These are phyloP conservation scores for Penicillium salamii DNA, from an alignment of 495 filamentous ascomycete species.

Conservation along the genomic window DNA sequence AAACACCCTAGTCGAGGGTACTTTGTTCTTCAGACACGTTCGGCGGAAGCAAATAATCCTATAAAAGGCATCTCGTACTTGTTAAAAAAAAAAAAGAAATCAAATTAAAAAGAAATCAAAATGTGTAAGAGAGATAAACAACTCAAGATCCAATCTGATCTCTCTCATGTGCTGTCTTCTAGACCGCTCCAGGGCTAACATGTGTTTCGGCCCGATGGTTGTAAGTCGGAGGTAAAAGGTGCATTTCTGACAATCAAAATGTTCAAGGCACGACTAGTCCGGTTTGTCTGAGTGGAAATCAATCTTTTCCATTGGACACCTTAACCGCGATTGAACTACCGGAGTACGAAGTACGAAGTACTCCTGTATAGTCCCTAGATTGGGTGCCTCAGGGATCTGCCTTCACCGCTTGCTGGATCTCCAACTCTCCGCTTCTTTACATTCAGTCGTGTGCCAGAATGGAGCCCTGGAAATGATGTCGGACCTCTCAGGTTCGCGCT, in stretches of 20 bases:
- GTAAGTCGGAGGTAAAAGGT: not conserved
- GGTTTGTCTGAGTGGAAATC: no score
- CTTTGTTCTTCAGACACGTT: constrained; percentile 1
- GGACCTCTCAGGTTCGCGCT: constrained; percentile 38
- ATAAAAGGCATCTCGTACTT: no score
- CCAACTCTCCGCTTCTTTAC: constrained; percentile 14
- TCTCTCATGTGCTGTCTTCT: constrained; percentile 11
- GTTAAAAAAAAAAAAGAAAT: no score
- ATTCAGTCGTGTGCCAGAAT: constrained; percentile 27
- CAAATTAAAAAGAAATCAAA: no score
- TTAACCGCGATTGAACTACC: not conserved
- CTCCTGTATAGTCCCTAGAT: not conserved
- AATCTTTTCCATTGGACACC: not conserved
- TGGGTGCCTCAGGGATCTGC: constrained; percentile 1
- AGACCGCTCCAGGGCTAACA: constrained; percentile 12
- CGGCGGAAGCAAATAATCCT: no score
- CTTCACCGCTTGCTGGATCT: constrained; percentile 22
- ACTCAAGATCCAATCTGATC: not conserved
- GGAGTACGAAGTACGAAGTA: not conserved
- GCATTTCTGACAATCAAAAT: not conserved
- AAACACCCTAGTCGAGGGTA: not conserved
- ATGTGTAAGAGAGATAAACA: not conserved
- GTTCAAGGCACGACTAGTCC: not conserved
- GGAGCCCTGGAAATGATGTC: constrained; percentile 39
- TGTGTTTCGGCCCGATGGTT: constrained; percentile 6